Base-by-base conservation (phyloP, 441 rosid genomes). In the Aleurites moluccanus region DNA sequence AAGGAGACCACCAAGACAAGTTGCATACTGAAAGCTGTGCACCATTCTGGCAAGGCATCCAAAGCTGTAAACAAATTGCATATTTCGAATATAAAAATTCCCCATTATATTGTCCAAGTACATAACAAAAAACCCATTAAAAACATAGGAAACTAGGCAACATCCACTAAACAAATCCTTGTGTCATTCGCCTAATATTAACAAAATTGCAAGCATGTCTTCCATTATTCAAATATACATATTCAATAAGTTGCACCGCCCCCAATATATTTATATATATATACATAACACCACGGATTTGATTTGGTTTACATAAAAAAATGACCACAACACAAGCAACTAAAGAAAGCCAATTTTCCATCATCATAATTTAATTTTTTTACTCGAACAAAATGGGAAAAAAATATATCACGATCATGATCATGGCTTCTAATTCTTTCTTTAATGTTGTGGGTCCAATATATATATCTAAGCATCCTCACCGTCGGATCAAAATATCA, bases 371-470 rank as follows among this genome's bases (percentile, higher is more conserved):
- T 18, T 52, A n/a, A n/a, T n/a, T n/a, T n/a, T n/a, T n/a, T n/a
- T n/a, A n/a, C n/a, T n/a, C n/a, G 14, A 60, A 60, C 15, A 60
- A 21, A 55, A 55, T 20, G 25, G 18, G 52, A 65, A n/a, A n/a
- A n/a, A n/a, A 44, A 64, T 61, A 1, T 0, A 2, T 10, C 30
- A 50, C 11, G 52, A 52, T 68, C 44, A 68, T 50, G 69, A 77
- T 3, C 21, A 72, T 57, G 74, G 76, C 73, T 62, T 76, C 81
- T 67, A 75, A 72, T 62, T 74, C 65, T 25, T 61, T 73, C 64
- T 73, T 27, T 30, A 30, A 55, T 38, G 25, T 20, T 20, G 18
- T 59, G 38, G 35, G 64, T 28, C 64, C 64, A 8, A 9, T 56
- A 21, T 56, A 6, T 28, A 21, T 21, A 7, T 2, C 6, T 7